phyloP scores from a whole-genome alignment of 192 early-diverging fungal species.

The Backusella tuberculispora region DNA sequence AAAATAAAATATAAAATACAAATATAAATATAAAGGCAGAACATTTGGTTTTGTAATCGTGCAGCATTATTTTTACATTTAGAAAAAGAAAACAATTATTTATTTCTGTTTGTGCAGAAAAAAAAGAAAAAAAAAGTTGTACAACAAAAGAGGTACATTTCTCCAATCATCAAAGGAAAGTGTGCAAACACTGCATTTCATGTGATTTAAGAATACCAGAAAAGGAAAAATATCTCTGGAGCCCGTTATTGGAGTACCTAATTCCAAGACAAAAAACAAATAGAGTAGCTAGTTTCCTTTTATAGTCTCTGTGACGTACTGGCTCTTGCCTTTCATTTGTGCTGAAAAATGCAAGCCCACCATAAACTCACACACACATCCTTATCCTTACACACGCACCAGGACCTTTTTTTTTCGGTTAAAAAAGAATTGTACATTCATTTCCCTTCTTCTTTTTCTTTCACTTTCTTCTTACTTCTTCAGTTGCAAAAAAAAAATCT shows the following conservation, averaged over 20 bases:
- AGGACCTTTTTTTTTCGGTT: neutral
- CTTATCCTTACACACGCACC: neutral
- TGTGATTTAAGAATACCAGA: neutral
- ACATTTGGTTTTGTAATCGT: too few relatives aligned
- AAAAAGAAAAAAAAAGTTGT: constrained; percentile 3
- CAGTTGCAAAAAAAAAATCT: neutral
- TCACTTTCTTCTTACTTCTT: neutral
- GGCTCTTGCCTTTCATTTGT: constrained; percentile 7
- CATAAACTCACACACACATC: constrained; percentile 9
- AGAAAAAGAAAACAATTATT: neutral
- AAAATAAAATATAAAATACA: too few relatives aligned
- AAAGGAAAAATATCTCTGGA: constrained; percentile 5
- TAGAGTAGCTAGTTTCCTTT: neutral
- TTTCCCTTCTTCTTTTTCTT: constrained; percentile 1
- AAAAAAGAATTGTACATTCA: neutral
- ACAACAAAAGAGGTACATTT: neutral
- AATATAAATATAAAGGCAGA: too few relatives aligned
- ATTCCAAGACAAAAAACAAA: neutral
- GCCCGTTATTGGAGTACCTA: constrained; percentile 10
- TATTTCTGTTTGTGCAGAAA: neutral
- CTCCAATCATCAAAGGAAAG: neutral
- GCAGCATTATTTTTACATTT: neutral
- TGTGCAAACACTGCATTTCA: neutral
- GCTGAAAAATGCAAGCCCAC: neutral
- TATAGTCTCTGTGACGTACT: neutral